Base-by-base conservation (phyloP, 345 rosid species). In the Murraya paniculata region DNA sequence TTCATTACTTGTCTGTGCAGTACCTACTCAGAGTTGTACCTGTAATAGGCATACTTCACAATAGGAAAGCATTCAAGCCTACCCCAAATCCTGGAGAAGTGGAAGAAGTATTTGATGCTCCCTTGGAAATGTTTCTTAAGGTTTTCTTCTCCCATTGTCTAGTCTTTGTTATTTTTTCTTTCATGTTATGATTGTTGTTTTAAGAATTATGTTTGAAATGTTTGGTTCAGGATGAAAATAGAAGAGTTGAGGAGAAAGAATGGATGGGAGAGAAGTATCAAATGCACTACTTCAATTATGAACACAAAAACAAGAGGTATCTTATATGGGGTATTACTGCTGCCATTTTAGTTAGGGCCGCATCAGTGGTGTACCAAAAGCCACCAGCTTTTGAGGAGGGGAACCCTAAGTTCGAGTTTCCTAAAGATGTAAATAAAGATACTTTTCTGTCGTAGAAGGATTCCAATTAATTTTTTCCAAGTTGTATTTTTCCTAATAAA, bases 11-110 rank as follows among this genome's bases (percentile, higher is more conserved):
- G 4, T 77, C 74, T 61, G 45, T 87, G 88, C 93, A 95, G 99
- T 93, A 95, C 81, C 94, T 92, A 70, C 88, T 95, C 71, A 87
- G 96, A 86, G 97, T 93, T 64, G 84, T 91, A 77, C 99, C 98
- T 45, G 95, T 95, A 57, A 82, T 95, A 72, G 97, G 98, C 77
- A 88, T 95, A 74, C 89, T 95, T 50, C 78, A 57, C 8, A 85
- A 91, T 80, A 84, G 57, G 79, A 86, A 81, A 50, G 81, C 89
- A 69, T 95, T 92, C 82, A 84, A 80, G 77, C 92, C 98, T 4
- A 56, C 59, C 33, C 97, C 93, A 83, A 93, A 91, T 84, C 91
- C 93, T 39, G 91, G 81, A 14, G 99, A 95, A 88, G 98, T 93
- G 27, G 99, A 95, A 78, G 91, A 84, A 77, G 89, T 93, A 58